Evolutionary conservation across 208 protist genomes (phyloP), one percentile per base, ranked within the genome.

Genomic region (Leishmania turanica): DNA sequence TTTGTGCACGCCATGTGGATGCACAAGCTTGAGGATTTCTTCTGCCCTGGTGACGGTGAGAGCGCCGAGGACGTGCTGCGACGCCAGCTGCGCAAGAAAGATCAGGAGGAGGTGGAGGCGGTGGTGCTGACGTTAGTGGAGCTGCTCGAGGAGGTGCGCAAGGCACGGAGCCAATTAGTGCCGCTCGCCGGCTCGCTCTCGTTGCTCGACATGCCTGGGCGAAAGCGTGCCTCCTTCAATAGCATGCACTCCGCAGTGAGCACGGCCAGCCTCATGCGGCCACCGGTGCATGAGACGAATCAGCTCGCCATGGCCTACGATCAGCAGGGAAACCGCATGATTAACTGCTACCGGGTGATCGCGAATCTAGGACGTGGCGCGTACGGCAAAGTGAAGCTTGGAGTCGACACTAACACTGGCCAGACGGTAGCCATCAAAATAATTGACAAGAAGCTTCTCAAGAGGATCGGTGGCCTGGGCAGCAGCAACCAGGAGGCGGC

Each of bases 401-500:
- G 84, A 34, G 75, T 84, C 37, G 89, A 95, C 51, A 66, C 66
- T 37, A 85, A 85, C n/a, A 88, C 89, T 0, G 87, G 83, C 1
- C 47, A 84, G 64, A 85, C 87, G 75, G 89, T 93, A 8, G 93
- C 93, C n/a, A 95, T 96, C 78, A 96, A 96, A 75, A 94, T 96
- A 21, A 92, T 96, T 42, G 83, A 93, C 78, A 95, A 95, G 83
- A 84, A 88, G 82, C 74, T 85, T 47, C 87, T 95, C 47, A 91
- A 93, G 80, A 89, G 84, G 75, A 84, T 92, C 54, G 79, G 87
- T 62, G 84, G 83, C 45, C 58, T 81, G 17, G 84, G 79, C 68
- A 19, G 51, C 27, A 76, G 45, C 21, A 74, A 84, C 72, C 73
- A 88, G 42, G 86, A 88, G 49, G 81, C 85, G 27, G 84, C 85